Evolutionary conservation across 1,284 basidiomycete species (phyloP).

Genomic region (Flammula alnicola): DNA sequence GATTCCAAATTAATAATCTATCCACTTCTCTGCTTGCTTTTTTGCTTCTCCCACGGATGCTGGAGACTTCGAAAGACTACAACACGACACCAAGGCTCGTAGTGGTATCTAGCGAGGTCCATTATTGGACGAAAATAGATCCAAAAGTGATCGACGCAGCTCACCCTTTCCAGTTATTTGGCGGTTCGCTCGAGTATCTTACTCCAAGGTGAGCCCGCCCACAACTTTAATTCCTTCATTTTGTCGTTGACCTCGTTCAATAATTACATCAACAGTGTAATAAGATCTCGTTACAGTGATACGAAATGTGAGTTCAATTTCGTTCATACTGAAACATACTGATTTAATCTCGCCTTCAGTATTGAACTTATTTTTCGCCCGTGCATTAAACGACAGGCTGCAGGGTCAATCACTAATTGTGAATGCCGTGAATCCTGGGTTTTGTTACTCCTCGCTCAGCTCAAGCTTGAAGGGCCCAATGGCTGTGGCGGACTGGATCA

Average conservation of each 20-base stretch:
- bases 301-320: too few species aligned
- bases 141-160: constrained; percentile 30
- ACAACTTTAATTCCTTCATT: too few species aligned
- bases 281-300: too few species aligned
- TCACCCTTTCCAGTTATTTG: constrained; percentile 36
- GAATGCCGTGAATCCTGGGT: constrained; percentile 47
- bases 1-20: constrained; percentile 49
- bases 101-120: constrained; percentile 42
- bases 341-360: too few species aligned
- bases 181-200: constrained; percentile 33
- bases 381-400: too few species aligned
- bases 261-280: too few species aligned
- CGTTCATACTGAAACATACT: too few species aligned
- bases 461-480: constrained; percentile 24
- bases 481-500: constrained; percentile 20
- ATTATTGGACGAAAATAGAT: constrained; percentile 32
- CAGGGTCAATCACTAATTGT: too few species aligned
- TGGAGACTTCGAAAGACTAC: constrained; percentile 36
- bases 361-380: too few species aligned
- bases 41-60: constrained; percentile 45
- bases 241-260: too few species aligned
- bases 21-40: constrained; percentile 42
- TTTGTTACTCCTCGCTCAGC: constrained; percentile 47
- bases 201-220: too few species aligned
- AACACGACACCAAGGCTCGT: constrained; percentile 38